Percentiles rank a stretch among this genome's conserved stretches.
These are phyloP conservation scores for Sicyos baderoa DNA, from an alignment of 306 rosid genomes.

Conservation along the genomic window DNA sequence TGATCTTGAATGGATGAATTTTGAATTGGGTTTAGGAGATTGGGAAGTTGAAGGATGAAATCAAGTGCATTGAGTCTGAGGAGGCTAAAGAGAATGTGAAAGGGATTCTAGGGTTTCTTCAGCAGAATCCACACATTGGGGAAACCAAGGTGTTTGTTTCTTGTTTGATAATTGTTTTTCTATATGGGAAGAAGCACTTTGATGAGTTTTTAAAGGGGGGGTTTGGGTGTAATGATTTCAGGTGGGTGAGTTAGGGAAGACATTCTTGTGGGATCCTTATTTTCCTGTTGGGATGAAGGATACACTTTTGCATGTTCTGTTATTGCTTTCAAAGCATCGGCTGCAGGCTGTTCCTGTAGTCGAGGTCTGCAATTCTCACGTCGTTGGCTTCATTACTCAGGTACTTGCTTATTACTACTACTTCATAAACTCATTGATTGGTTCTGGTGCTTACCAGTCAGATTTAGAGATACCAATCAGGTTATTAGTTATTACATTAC, in stretches of 20 bases:
- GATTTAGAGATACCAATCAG: neutral
- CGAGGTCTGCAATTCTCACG: conserved; percentile 29
- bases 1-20: neutral
- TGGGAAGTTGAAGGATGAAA: conserved; percentile 28
- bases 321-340: conserved; percentile 53
- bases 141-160: conserved; percentile 40
- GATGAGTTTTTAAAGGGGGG: neutral
- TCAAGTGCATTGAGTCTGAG: conserved; percentile 1
- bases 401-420: conserved; percentile 22
- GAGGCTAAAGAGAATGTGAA: neutral
- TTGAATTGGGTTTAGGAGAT: conserved; percentile 27
- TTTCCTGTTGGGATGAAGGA: conserved; percentile 47
- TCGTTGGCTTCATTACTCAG: conserved; percentile 51
- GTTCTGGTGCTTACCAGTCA: neutral
- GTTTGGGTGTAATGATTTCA: neutral
- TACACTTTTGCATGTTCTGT: conserved; percentile 49
- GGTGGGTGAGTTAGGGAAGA: conserved; percentile 58
- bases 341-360: conserved; percentile 50
- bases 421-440: neutral
- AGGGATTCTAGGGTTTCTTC: conserved; percentile 36
- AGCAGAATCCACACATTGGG: conserved; percentile 45
- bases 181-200: neutral
- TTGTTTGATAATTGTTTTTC: neutral
- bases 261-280: conserved; percentile 58
- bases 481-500: neutral